Base-by-base conservation (phyloP, 2,329 filamentous ascomycete genomes). In the Harringtonia aguacate region DNA sequence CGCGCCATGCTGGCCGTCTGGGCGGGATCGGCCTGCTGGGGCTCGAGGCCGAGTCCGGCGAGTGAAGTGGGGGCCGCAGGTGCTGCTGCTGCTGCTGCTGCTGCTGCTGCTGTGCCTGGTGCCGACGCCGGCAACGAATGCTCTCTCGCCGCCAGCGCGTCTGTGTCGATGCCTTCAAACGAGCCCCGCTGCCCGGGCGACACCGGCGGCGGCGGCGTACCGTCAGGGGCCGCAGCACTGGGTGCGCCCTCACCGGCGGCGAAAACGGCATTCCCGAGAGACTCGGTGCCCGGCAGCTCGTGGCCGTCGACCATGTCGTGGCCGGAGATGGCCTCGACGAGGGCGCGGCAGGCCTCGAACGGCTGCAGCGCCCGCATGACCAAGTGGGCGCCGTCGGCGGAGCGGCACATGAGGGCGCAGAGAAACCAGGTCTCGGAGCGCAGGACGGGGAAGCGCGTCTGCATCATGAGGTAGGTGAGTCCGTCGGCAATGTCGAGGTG, bases 341-440 rank as follows among this genome's bases (percentile, higher is more conserved):
- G 60, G 2, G 63, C 62, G 24, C 61, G 57, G 40, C 68, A 64
- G 1, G 69, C 63, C n/a, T 63, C 64, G 1, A 62, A 54, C 1
- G 66, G 58, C 10, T 64, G 55, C 36, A 79, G 56, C 2, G 69
- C 57, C 13, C 61, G 58, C 9, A 64, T 52, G 17, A 75, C 66
- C 12, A 72, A 58, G 2, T 56, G 52, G 2, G 72, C 69, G 8
- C 75, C 75, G 30, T 73, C 68, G 2, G 54, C 45, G 2, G 69
- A 68, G 24, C 75, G 67, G 34, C 69, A 68, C 67, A 81, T 74
- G 29, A 81, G 66, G 3, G 78, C 78, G 41, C 79, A 66, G 7
- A 78, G 69, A 49, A 81, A 81, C 69, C 77, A 75, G 3, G 71
- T 67, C 54, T 82, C 78, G 33, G 75, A 77, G 17, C 73, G 67